phyloP scores from a whole-genome alignment of 306 rosid genomes.

The Vigna radiata region DNA sequence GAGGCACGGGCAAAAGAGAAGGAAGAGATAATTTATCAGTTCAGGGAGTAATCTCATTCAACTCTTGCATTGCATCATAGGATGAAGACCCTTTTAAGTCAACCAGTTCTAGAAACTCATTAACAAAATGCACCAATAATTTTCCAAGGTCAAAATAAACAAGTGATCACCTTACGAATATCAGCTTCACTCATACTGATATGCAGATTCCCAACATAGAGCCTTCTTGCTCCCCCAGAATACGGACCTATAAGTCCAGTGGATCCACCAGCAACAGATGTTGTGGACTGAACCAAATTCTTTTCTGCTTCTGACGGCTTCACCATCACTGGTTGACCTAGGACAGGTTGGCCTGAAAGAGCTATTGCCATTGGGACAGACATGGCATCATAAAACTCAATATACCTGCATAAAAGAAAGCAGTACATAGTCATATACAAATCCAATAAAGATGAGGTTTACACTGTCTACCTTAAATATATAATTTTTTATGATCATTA shows the following conservation, averaged over 20 bases:
- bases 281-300: conserved; percentile 86
- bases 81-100: conserved; percentile 26
- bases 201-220: conserved; percentile 95
- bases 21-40: conserved; percentile 16
- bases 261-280: conserved; percentile 63
- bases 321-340: conserved; percentile 96
- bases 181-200: conserved; percentile 85
- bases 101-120: conserved; percentile 29
- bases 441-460: conserved; percentile 16
- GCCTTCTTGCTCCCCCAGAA: conserved; percentile 95
- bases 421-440: conserved; percentile 16
- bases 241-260: conserved; percentile 81
- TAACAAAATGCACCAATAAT: conserved; percentile 33
- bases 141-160: conserved; percentile 24
- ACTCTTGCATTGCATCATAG: conserved; percentile 26
- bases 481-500: neutral
- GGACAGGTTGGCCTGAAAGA: conserved; percentile 91
- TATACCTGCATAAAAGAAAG: conserved; percentile 66
- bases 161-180: conserved; percentile 72
- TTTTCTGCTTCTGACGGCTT: conserved; percentile 99
- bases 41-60: conserved; percentile 13
- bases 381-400: conserved; percentile 94
- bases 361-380: conserved; percentile 99
- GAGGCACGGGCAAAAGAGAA: neutral
- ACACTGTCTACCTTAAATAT: neutral